These are phyloP conservation scores for Aspergillus sclerotioniger DNA, from an alignment of 495 filamentous ascomycete species.

Conservation along the genomic window DNA sequence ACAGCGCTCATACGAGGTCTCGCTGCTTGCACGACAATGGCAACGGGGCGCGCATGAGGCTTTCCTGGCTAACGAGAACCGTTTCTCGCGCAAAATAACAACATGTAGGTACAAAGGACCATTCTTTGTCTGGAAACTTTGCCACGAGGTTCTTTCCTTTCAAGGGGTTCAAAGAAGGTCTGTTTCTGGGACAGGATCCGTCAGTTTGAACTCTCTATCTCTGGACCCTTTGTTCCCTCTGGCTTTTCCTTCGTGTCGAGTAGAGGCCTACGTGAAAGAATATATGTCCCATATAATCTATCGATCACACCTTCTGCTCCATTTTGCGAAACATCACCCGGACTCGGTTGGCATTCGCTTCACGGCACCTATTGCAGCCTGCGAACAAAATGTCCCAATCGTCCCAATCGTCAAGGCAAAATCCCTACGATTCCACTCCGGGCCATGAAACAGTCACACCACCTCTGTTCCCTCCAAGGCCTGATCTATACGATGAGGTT, in stretches of 20 bases:
- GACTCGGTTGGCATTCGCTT: neutral
- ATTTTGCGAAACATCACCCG: neutral
- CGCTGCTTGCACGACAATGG: too few relatives aligned
- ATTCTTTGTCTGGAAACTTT: too few relatives aligned
- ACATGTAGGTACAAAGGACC: too few relatives aligned
- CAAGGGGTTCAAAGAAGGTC: too few relatives aligned
- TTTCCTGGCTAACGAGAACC: too few relatives aligned
- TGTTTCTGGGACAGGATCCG: neutral
- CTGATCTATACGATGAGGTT: slow-evolving; percentile 23
- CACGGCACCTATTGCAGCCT: neutral
- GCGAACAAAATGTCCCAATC: neutral
- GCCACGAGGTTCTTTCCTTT: too few relatives aligned
- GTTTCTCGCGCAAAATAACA: too few relatives aligned
- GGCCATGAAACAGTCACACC: slow-evolving; percentile 5
- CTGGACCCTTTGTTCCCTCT: neutral
- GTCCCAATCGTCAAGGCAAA: too few relatives aligned
- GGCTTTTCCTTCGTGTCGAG: neutral
- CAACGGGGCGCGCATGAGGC: too few relatives aligned
- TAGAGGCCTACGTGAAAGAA: neutral
- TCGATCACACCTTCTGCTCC: neutral
- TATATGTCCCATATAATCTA: neutral
- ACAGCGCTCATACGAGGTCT: too few relatives aligned
- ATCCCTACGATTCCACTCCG: too few relatives aligned
- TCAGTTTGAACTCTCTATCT: neutral
- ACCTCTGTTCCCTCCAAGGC: slow-evolving; percentile 19